phyloP scores from a whole-genome alignment of 177 flowering plant species.

The Tripterygium wilfordii region DNA sequence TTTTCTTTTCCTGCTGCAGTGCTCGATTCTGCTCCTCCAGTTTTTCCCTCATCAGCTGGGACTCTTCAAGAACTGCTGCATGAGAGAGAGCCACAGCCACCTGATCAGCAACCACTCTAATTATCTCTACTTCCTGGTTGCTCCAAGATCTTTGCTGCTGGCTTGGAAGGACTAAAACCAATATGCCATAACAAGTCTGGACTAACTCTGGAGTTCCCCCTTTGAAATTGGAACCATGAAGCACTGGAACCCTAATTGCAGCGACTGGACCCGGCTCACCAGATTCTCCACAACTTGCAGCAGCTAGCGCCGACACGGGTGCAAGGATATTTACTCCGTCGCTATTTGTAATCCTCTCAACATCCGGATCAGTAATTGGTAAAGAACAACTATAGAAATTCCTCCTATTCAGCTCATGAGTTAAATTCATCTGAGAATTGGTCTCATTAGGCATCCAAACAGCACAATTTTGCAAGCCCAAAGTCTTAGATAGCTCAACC shows the following conservation, averaged over 20 bases:
- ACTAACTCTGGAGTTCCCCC: conserved; percentile 87
- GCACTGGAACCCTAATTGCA: conserved; percentile 93
- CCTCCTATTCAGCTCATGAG: conserved; percentile 60
- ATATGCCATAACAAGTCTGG: conserved; percentile 65
- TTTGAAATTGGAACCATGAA: conserved; percentile 73
- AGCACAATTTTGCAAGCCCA: conserved; percentile 80
- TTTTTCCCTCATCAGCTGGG: conserved; percentile 82
- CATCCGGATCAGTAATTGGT: conserved; percentile 57
- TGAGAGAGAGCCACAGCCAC: conserved; percentile 96
- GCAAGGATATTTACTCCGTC: conserved; percentile 54
- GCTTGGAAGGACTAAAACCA: conserved; percentile 77
- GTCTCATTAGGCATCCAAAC: conserved; percentile 93
- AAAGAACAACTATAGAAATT: conserved; percentile 31
- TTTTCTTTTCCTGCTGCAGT: conserved; percentile 61
- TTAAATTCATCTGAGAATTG: conserved; percentile 65
- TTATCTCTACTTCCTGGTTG: conserved; percentile 75
- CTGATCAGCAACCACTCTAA: conserved; percentile 92
- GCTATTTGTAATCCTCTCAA: conserved; percentile 45
- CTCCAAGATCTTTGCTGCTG: conserved; percentile 53
- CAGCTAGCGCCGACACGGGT: conserved; percentile 54
- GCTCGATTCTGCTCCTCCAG: conserved; percentile 76
- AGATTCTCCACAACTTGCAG: conserved; percentile 46
- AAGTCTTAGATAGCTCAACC: conserved; percentile 78
- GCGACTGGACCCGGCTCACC: conserved; percentile 67
- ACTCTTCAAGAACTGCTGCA: conserved; percentile 89